A percentile compares a stretch with the other conserved stretches of the same genome.
Conservation (phyloP, 495 filamentous ascomycete genomes). For the Neurospora sp. region DNA sequence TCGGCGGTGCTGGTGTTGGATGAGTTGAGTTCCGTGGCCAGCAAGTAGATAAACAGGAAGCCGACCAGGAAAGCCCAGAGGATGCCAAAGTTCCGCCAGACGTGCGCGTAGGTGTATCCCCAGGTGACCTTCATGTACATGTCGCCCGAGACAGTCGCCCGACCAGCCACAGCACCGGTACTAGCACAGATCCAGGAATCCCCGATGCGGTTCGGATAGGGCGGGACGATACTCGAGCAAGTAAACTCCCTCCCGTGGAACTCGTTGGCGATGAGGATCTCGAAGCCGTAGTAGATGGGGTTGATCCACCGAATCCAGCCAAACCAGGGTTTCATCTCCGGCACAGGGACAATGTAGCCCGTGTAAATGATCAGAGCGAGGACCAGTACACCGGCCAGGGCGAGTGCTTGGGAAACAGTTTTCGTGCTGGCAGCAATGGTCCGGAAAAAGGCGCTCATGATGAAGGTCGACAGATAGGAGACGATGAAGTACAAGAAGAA, state of each 20-base stretch:
- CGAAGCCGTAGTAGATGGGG: slow-evolving; percentile 70
- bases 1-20: slow-evolving; percentile 20
- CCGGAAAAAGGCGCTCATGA: slow-evolving; percentile 53
- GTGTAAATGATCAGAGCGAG: slow-evolving; percentile 69
- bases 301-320: slow-evolving; percentile 76
- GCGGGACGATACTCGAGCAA: slow-evolving; percentile 35
- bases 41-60: slow-evolving; percentile 58
- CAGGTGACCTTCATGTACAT: slow-evolving; percentile 51
- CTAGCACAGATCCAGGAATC: slow-evolving; percentile 47
- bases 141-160: slow-evolving; percentile 46
- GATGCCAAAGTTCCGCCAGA: slow-evolving; percentile 77
- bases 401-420: slow-evolving; percentile 63
- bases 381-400: slow-evolving; percentile 59
- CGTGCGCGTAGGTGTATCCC: slow-evolving; percentile 48
- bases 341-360: slow-evolving; percentile 65
- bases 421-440: slow-evolving; percentile 59
- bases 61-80: slow-evolving; percentile 57
- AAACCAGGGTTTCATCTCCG: slow-evolving; percentile 72
- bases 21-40: slow-evolving; percentile 46
- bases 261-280: slow-evolving; percentile 61
- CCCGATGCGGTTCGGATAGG: slow-evolving; percentile 19
- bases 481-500: slow-evolving; percentile 58
- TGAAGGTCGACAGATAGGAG: slow-evolving; percentile 42
- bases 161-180: slow-evolving; percentile 38
- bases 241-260: slow-evolving; percentile 45